Evolutionary conservation across 257 asterid genomes (phyloP).

Genomic region (Phtheirospermum japonicum): DNA sequence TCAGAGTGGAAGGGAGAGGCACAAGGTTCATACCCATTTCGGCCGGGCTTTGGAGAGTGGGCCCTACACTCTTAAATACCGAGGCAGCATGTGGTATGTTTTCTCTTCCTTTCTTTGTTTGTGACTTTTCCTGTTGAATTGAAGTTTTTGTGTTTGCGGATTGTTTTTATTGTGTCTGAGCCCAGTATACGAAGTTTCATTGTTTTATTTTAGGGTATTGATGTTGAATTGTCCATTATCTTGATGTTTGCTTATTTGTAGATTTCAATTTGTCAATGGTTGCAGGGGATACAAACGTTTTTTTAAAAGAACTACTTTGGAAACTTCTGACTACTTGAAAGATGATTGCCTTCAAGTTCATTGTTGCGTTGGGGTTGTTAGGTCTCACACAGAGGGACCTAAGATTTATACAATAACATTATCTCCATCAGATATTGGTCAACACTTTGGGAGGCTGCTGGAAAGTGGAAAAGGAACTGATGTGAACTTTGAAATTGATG

Average conservation of each 20-base stretch:
- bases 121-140: background rate
- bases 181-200: background rate
- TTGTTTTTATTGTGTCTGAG: conserved; percentile 8
- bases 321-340: conserved; percentile 78
- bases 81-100: conserved; percentile 97
- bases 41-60: conserved; percentile 95
- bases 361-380: conserved; percentile 91
- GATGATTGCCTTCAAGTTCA: conserved; percentile 86
- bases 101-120: conserved; percentile 15
- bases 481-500: conserved; percentile 67
- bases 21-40: conserved; percentile 94
- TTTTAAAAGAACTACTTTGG: conserved; percentile 70
- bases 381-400: conserved; percentile 83
- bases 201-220: background rate
- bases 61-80: conserved; percentile 82
- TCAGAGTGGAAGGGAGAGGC: conserved; percentile 94
- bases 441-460: conserved; percentile 78
- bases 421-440: conserved; percentile 82
- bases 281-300: conserved; percentile 89
- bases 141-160: conserved; percentile 6
- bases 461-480: conserved; percentile 77
- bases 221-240: background rate
- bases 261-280: background rate
- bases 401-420: conserved; percentile 65
- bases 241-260: background rate